Conservation (phyloP, 2,329 filamentous ascomycete species). For the Clarireedia monteithiana region DNA sequence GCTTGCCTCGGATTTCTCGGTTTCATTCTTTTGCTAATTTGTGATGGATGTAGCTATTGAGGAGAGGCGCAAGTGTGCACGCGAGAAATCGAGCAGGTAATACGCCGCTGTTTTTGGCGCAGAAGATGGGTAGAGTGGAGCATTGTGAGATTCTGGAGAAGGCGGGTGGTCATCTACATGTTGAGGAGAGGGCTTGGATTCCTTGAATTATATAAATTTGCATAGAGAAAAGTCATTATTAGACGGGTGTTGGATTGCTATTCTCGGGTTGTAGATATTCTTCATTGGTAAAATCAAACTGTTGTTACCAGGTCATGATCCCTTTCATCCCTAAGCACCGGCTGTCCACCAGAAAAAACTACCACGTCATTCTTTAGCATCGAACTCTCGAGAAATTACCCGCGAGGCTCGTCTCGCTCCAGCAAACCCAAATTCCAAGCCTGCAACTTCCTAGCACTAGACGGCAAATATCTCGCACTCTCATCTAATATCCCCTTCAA, state of each 20-base stretch:
- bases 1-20: neutral
- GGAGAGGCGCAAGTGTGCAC: slow-evolving; percentile 58
- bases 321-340: too few species aligned
- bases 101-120: slow-evolving; percentile 57
- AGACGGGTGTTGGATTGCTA: neutral
- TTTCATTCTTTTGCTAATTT: neutral
- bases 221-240: neutral
- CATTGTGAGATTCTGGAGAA: slow-evolving; percentile 47
- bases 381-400: too few species aligned
- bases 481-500: slow-evolving; percentile 32
- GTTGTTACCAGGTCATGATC: too few species aligned
- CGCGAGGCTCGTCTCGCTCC: slow-evolving; percentile 41
- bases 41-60: slow-evolving; percentile 30
- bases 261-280: neutral
- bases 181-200: slow-evolving; percentile 34
- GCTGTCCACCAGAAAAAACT: too few species aligned
- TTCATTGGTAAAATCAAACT: too few species aligned
- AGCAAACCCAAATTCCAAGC: slow-evolving; percentile 63
- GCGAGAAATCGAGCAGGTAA: slow-evolving; percentile 57
- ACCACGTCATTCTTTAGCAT: too few species aligned
- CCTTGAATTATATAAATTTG: neutral
- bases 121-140: slow-evolving; percentile 46
- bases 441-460: slow-evolving; percentile 47
- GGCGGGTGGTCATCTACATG: slow-evolving; percentile 53
- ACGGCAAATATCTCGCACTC: slow-evolving; percentile 47